Base-by-base conservation (phyloP, 2,329 filamentous ascomycete species). In the Stemphylium beticola region DNA sequence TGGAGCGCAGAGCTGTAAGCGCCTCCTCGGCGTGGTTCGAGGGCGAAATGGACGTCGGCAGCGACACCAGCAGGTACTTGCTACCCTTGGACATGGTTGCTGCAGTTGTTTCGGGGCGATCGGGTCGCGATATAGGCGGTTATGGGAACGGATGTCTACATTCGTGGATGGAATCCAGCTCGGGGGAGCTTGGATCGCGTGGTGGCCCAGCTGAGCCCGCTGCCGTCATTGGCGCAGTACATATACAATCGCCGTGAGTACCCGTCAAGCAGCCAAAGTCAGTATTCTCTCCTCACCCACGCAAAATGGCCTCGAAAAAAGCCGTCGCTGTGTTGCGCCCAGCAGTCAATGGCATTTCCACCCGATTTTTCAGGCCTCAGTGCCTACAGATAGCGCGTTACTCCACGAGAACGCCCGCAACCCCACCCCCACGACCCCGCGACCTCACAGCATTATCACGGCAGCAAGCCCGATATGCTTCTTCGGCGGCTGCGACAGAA, bases 51-150 rank as follows among this genome's bases (percentile, higher is more conserved):
- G 91, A 91, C 64, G 90, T 88, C 55, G 95, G 95, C 59, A 99
- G 85, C 59, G 95, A 98, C 66, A 98, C 84, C 71, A 98, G 85
- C 67, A 93, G 85, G 82, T 96, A 98, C 72, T 87, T 92, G 65
- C 75, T 70, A 59, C 67, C 68, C 61, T 77, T 79, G 45, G 77
- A 78, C 77, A 79, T 79, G 64, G 55, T 66, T 63, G 58, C 60
- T 57, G 61, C 54, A 49, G 49, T 53, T 43, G 52, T 46, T 24
- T 49, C 29, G 47, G 57, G 54, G 57, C 39, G 49, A 41, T 49
- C 47, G 44, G 55, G 49, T 58, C 58, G 57, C 57, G 53, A 53
- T 59, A 60, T 61, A 43, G 55, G 44, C 53, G 53, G 57, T 52
- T 31, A 47, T 63, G 62, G 55, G 53, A 56, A 49, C 38, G 53